A percentile compares a stretch with the other conserved stretches of the same genome.
These are phyloP conservation scores for Aspergillus unguis DNA, from an alignment of 2,329 filamentous ascomycete genomes.

Conservation along the genomic window DNA sequence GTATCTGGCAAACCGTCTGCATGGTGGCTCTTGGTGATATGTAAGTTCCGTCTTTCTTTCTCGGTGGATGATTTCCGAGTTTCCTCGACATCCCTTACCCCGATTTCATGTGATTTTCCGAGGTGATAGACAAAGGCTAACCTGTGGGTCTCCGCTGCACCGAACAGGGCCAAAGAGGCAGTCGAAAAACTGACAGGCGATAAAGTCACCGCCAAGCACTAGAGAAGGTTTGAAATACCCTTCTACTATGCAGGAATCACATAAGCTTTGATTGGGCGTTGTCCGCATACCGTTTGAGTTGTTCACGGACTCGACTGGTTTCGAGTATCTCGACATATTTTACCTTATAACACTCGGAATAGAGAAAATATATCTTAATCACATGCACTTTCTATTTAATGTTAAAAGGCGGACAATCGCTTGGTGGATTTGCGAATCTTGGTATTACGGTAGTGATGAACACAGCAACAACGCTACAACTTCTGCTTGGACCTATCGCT, in stretches of 20 bases:
- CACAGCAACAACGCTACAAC: too few species aligned
- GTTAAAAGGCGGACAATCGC: too few species aligned
- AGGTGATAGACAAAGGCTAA: slow-evolving; percentile 26
- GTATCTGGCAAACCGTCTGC: slow-evolving; percentile 99
- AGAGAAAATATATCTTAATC: slow-evolving; percentile 6
- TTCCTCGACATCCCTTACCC: not conserved
- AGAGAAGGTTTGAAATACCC: slow-evolving; percentile 45
- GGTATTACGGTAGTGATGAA: too few species aligned
- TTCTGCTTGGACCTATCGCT: too few species aligned
- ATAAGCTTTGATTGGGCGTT: not conserved
- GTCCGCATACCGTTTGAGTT: not conserved
- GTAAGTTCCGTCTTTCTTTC: slow-evolving; percentile 54
- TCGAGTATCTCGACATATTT: slow-evolving; percentile 1
- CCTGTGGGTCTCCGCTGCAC: slow-evolving; percentile 25
- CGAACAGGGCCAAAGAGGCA: slow-evolving; percentile 59
- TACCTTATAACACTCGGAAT: slow-evolving; percentile 1
- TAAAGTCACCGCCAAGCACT: slow-evolving; percentile 63
- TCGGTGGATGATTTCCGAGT: not conserved
- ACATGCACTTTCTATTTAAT: not conserved
- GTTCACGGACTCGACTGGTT: not conserved
- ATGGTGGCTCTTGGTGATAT: slow-evolving; percentile 99
- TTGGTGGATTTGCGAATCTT: too few species aligned
- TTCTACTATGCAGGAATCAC: slow-evolving; percentile 26
- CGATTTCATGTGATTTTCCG: slow-evolving; percentile 27
- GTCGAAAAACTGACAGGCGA: slow-evolving; percentile 65